These are phyloP conservation scores for Pilaira anomala DNA, from an alignment of 192 early-diverging fungal genomes.

Conservation along the genomic window DNA sequence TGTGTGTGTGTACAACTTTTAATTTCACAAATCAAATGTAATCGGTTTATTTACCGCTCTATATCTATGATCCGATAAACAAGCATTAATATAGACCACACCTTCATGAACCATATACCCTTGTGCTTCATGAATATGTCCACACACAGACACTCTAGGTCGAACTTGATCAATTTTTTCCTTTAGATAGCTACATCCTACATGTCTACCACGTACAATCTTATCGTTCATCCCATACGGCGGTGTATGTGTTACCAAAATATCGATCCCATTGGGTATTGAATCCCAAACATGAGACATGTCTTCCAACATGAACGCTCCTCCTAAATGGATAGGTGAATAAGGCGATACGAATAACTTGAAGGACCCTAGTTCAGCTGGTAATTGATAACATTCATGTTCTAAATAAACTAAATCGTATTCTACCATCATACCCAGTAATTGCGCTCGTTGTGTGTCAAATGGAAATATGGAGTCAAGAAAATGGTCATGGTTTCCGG, in stretches of 20 bases:
- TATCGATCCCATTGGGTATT: conserved; percentile 27
- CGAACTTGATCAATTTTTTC: conserved; percentile 18
- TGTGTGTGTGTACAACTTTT: background rate
- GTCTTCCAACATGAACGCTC: conserved; percentile 31
- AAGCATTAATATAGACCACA: conserved; percentile 30
- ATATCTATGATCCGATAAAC: conserved; percentile 19
- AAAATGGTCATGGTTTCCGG: conserved; percentile 34
- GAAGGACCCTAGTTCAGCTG: conserved; percentile 13
- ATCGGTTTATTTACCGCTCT: conserved; percentile 21
- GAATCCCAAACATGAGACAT: conserved; percentile 27
- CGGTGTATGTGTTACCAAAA: conserved; percentile 34
- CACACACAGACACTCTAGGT: conserved; percentile 31
- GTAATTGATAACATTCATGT: conserved; percentile 26
- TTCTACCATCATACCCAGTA: conserved; percentile 15
- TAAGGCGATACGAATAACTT: conserved; percentile 29
- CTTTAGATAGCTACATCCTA: conserved; percentile 26
- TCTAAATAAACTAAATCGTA: conserved; percentile 32
- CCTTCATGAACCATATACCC: conserved; percentile 12
- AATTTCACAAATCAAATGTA: conserved; percentile 29
- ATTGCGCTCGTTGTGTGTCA: background rate
- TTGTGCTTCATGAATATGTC: conserved; percentile 38
- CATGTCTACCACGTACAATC: conserved; percentile 11
- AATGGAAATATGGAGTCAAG: conserved; percentile 10
- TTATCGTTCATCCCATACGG: conserved; percentile 19
- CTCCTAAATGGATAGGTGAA: conserved; percentile 22